Evolutionary conservation across 2,329 filamentous ascomycete species (phyloP).

Genomic region (Fusarium sp.): DNA sequence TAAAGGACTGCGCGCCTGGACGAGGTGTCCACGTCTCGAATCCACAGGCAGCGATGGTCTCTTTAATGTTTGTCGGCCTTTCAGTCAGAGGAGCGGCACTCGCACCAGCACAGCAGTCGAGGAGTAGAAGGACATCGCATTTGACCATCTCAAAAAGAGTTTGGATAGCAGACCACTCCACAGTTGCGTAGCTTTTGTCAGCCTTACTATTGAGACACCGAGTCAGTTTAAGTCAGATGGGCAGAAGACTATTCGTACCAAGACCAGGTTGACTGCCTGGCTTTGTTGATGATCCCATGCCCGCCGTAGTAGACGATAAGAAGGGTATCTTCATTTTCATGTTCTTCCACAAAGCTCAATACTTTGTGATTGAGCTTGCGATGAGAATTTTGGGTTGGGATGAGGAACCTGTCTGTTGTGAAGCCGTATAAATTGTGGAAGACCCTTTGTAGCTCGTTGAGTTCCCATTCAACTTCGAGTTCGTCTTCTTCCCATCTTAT

Average conservation of each 20-base stretch:
- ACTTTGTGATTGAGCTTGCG: conserved; percentile 39
- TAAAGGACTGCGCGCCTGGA: conserved; percentile 40
- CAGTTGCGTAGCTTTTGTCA: conserved; percentile 38
- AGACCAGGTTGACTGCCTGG: conserved; percentile 41
- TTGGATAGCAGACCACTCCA: conserved; percentile 43
- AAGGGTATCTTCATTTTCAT: conserved; percentile 41
- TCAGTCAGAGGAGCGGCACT: conserved; percentile 41
- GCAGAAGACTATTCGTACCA: conserved; percentile 24
- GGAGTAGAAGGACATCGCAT: conserved; percentile 39
- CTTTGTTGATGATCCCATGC: conserved; percentile 40
- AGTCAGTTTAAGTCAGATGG: conserved; percentile 15
- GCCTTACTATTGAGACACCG: conserved; percentile 27
- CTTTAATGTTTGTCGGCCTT: conserved; percentile 41
- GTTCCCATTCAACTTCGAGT: conserved; percentile 38
- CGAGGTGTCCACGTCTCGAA: conserved; percentile 41
- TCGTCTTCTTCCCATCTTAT: conserved; percentile 43
- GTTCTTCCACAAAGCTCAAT: conserved; percentile 38
- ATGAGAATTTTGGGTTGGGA: conserved; percentile 39
- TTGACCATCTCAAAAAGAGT: conserved; percentile 42
- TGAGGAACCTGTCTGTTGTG: conserved; percentile 35
- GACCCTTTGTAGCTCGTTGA: conserved; percentile 35
- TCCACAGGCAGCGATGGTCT: conserved; percentile 41
- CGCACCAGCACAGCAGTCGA: conserved; percentile 41
- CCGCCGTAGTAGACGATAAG: conserved; percentile 42
- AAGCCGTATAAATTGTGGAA: conserved; percentile 37